Percentiles rank a stretch among this genome's conserved stretches.
phyloP scores from a whole-genome alignment of 768 basidiomycete genomes.

The Hericium alpestre region DNA sequence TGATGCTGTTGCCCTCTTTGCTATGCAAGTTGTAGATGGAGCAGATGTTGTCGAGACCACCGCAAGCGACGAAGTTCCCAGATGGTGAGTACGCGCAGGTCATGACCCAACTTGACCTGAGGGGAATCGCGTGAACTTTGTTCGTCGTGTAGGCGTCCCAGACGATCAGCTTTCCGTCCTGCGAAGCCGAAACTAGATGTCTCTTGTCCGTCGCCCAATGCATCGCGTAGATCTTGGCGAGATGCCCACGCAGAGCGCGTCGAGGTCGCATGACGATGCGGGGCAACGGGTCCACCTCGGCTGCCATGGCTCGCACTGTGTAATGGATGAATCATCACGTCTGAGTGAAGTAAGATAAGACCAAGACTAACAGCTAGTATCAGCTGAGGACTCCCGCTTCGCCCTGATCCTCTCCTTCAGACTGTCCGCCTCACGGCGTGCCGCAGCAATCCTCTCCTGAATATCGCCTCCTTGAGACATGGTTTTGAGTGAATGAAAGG shows the following conservation, averaged over 20 bases:
- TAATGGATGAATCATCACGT: conserved; percentile 7
- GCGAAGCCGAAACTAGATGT: conserved; percentile 98
- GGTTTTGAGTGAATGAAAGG: conserved; percentile 7
- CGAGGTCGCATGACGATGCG: conserved; percentile 95
- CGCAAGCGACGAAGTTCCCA: conserved; percentile 95
- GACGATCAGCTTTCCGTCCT: conserved; percentile 98
- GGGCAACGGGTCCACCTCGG: conserved; percentile 90
- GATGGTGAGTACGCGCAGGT: conserved; percentile 97
- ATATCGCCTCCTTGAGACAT: conserved; percentile 82
- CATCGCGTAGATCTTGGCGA: conserved; percentile 99
- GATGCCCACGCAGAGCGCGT: conserved; percentile 89
- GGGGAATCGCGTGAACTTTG: conserved; percentile 98
- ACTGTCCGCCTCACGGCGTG: conserved; percentile 91
- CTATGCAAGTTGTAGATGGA: conserved; percentile 93
- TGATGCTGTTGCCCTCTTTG: conserved; percentile 63
- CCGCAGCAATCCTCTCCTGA: conserved; percentile 89
- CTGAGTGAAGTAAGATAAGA: conserved; percentile 1
- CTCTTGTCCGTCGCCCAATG: conserved; percentile 97
- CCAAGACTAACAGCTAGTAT: conserved; percentile 74
- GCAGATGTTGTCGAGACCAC: conserved; percentile 98
- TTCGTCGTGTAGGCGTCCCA: conserved; percentile 99
- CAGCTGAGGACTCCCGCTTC: conserved; percentile 93
- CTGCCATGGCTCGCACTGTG: conserved; percentile 95
- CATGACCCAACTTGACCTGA: conserved; percentile 99
- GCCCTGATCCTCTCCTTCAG: conserved; percentile 98